A percentile compares a stretch with the other conserved stretches of the same genome.
These are phyloP conservation scores for Leccinellum luteum DNA, from an alignment of 768 basidiomycete species.

Conservation along the genomic window DNA sequence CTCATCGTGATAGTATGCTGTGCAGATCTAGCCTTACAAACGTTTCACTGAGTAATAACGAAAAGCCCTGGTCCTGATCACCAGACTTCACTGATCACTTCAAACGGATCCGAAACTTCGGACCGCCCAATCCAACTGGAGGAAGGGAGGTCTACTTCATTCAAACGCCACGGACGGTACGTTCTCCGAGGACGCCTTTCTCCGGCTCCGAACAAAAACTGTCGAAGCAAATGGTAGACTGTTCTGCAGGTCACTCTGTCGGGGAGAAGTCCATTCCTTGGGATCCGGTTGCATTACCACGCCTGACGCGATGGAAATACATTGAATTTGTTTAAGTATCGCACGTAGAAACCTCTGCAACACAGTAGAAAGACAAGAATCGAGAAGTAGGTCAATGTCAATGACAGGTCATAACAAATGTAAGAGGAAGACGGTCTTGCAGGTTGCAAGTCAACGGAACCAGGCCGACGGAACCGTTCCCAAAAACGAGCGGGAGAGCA, in stretches of 20 bases:
- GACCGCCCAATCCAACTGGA: not conserved
- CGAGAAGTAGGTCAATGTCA: conserved; percentile 12
- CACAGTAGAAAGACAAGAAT: conserved; percentile 13
- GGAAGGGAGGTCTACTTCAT: not conserved
- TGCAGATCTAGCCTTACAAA: not conserved
- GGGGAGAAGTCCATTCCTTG: not conserved
- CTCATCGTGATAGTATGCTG: not conserved
- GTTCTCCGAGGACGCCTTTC: not conserved
- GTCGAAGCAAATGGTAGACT: not conserved
- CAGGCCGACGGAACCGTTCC: conserved; percentile 12
- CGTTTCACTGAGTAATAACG: not conserved
- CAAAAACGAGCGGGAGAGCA: conserved; percentile 27
- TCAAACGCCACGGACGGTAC: not conserved
- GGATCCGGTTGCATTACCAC: conserved; percentile 4
- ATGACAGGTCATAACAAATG: conserved; percentile 25
- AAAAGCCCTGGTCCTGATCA: not conserved
- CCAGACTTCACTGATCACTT: not conserved
- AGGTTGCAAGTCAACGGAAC: conserved; percentile 9
- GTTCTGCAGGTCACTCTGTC: not conserved
- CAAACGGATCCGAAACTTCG: not conserved
- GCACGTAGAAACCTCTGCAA: conserved; percentile 8
- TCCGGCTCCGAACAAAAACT: not conserved
- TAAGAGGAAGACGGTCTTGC: conserved; percentile 7
- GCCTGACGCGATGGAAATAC: conserved; percentile 18
- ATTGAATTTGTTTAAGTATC: conserved; percentile 10